Percentiles rank a stretch among this genome's conserved stretches.
These are phyloP conservation scores for Phytophthora ramorum DNA, from an alignment of 352 stramenopile species.

Conservation along the genomic window DNA sequence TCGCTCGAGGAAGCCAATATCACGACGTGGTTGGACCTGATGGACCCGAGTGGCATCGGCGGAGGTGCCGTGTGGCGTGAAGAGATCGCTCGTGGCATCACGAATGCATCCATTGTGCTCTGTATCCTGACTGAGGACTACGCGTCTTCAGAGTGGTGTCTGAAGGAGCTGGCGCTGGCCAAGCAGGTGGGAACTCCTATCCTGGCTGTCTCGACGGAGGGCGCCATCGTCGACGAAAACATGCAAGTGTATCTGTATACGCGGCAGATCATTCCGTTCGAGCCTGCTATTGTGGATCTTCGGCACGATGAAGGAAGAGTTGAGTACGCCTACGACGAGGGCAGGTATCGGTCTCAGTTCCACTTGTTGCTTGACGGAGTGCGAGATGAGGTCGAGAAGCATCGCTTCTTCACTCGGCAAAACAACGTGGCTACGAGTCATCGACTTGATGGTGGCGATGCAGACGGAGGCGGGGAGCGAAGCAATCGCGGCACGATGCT, in stretches of 20 bases:
- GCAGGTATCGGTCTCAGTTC: conserved; percentile 22
- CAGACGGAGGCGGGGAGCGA: background rate
- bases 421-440: conserved; percentile 48
- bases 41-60: conserved; percentile 1
- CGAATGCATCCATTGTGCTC: background rate
- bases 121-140: background rate
- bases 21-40: background rate
- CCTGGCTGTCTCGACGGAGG: conserved; percentile 65
- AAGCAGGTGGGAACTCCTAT: conserved; percentile 74
- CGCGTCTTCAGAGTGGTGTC: background rate
- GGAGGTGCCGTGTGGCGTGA: conserved; percentile 1
- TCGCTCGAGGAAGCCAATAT: background rate
- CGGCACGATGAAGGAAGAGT: conserved; percentile 16
- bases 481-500: conserved; percentile 25
- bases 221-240: conserved; percentile 56
- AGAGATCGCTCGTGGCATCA: conserved; percentile 1
- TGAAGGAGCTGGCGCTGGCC: conserved; percentile 36
- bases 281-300: conserved; percentile 53
- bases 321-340: conserved; percentile 32
- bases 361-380: conserved; percentile 60
- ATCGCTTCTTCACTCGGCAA: conserved; percentile 38
- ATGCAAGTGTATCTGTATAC: conserved; percentile 77
- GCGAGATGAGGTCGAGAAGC: conserved; percentile 53
- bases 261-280: conserved; percentile 44
- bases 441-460: background rate